Evolutionary conservation across 108 stramenopile genomes (phyloP).

Genomic region (Pseudonitzschia multiseries): DNA sequence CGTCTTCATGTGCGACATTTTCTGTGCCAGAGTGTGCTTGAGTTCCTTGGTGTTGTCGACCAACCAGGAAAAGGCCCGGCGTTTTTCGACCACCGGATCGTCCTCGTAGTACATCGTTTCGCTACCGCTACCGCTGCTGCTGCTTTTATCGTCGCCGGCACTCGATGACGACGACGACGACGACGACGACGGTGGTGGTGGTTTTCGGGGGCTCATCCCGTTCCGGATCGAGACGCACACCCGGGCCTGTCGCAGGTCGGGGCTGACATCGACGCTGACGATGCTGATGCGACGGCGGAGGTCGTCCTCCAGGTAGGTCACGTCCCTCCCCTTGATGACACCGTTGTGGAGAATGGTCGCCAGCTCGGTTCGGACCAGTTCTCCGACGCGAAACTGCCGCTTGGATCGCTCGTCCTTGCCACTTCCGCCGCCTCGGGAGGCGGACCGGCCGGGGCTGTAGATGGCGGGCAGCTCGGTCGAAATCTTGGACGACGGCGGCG

Average conservation of each 20-base stretch:
- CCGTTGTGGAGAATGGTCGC: conserved; percentile 63
- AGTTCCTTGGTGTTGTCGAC: conserved; percentile 72
- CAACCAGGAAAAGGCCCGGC: conserved; percentile 83
- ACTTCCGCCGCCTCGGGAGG: not conserved
- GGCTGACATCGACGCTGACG: conserved; percentile 78
- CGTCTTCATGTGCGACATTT: conserved; percentile 83
- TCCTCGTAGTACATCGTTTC: not conserved
- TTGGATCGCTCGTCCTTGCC: conserved; percentile 53
- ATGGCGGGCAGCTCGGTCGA: conserved; percentile 9
- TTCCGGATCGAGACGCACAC: conserved; percentile 73
- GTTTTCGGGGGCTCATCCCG: too few relatives aligned
- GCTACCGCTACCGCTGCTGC: not conserved
- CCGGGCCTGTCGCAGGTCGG: conserved; percentile 86
- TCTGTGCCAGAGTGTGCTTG: conserved; percentile 74
- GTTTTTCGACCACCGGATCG: conserved; percentile 56
- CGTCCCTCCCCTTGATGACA: conserved; percentile 43
- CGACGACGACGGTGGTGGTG: too few relatives aligned
- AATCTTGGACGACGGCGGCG: too few relatives aligned
- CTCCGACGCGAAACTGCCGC: conserved; percentile 84
- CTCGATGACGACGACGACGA: too few relatives aligned
- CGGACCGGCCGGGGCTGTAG: conserved; percentile 4
- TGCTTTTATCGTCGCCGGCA: conserved; percentile 18
- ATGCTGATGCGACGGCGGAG: conserved; percentile 72
- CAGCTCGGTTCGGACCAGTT: conserved; percentile 76
- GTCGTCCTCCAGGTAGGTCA: conserved; percentile 62